Base-by-base conservation (phyloP, 2,329 filamentous ascomycete genomes). In the Ascochyta rabiei region DNA sequence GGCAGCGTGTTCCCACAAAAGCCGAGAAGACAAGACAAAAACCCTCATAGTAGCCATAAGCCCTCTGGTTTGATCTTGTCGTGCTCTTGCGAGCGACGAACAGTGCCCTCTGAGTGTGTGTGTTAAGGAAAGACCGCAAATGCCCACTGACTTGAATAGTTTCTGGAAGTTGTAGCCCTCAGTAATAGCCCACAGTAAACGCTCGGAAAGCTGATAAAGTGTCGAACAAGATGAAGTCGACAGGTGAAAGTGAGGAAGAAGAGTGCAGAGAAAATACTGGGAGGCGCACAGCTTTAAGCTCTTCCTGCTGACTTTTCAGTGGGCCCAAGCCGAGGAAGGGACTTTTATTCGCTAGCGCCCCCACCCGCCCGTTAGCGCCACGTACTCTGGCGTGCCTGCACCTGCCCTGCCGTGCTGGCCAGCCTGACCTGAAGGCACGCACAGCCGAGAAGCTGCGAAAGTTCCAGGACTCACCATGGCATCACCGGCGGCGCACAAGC, bases 1-100 rank as follows among this genome's bases (percentile, higher is more conserved):
- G 80, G 79, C 79, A 62, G 56, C 60, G 80, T 80, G 80, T 81
- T 80, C 79, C 80, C 80, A 81, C 80, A 82, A 78, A 71, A 59
- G 78, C 79, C 78, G 72, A 77, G 77, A 77, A 75, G 67, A 71
- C 74, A 74, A 75, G 62, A 73, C 63, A 63, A 66, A 71, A 72
- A 72, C 69, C 74, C 72, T 74, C 73, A 67, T 67, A 75, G 69
- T 72, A 71, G 69, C 70, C 63, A 67, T 70, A 71, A 71, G 72
- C 72, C 68, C 69, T 72, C 70, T 74, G 68, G 63, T 71, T 56
- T 68, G 59, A 72, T 72, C 67, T 70, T 68, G 68, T 66, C 62
- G 61, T 67, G 68, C 68, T 66, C 65, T 67, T 48, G 59, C 62
- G 70, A 73, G 71, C 73, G 68, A 73, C 68, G 65, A 67, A 69